Evolutionary conservation across 129 eudicot species (phyloP).

Genomic region (Apium graveolens): DNA sequence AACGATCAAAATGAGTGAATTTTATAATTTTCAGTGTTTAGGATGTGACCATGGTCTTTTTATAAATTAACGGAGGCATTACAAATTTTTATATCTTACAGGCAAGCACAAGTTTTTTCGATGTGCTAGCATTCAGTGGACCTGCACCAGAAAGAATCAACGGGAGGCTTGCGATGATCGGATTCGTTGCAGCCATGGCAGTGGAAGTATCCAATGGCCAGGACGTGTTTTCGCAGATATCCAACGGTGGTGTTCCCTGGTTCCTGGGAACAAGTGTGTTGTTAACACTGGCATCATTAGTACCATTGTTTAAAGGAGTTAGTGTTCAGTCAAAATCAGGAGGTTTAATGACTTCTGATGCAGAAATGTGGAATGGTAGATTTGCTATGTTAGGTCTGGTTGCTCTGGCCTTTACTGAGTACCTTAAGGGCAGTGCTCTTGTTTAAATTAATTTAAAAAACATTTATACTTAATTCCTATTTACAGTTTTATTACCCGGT

Average conservation of each 20-base stretch:
- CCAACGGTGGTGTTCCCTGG: conserved; percentile 60
- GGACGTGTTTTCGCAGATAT: conserved; percentile 48
- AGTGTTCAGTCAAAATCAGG: conserved; percentile 47
- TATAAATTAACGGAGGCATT: too few species aligned
- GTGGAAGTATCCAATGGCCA: conserved; percentile 55
- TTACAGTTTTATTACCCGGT: background rate
- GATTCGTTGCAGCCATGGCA: conserved; percentile 66
- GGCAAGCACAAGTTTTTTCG: conserved; percentile 45
- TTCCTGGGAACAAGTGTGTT: conserved; percentile 53
- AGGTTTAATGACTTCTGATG: conserved; percentile 69
- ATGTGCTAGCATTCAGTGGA: conserved; percentile 73
- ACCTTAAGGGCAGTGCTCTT: conserved; percentile 54
- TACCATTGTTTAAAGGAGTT: conserved; percentile 70
- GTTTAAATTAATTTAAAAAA: conserved; percentile 12
- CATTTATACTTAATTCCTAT: too few species aligned
- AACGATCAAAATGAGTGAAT: too few species aligned
- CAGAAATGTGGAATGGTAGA: conserved; percentile 83
- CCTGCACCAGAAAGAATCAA: conserved; percentile 88
- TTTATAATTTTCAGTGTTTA: too few species aligned
- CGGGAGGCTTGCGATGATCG: conserved; percentile 85
- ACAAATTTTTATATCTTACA: too few species aligned
- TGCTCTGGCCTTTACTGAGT: conserved; percentile 78
- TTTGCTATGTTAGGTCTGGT: conserved; percentile 80
- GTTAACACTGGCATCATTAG: conserved; percentile 56
- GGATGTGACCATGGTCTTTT: too few species aligned